Evolutionary conservation across 2,329 filamentous ascomycete genomes (phyloP), one percentile per base, ranked within the genome.

Genomic region (Colletotrichum sp.): DNA sequence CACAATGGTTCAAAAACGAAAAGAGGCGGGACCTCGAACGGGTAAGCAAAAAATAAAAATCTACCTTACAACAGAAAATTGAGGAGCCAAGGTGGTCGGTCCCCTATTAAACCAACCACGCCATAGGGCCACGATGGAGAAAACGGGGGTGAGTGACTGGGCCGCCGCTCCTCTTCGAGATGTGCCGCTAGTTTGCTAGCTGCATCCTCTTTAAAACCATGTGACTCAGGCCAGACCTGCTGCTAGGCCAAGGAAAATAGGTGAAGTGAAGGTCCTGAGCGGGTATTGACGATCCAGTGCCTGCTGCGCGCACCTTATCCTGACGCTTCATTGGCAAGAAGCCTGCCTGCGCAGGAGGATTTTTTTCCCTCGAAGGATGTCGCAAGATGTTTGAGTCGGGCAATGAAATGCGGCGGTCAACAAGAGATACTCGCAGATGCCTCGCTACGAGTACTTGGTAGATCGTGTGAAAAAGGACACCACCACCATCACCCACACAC

Each of bases 191-290:
- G 74, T 18, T 30, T 30, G 59, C 70, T 76, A 76, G 74, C 71
- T 74, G 74, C 74, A 76, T 74, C 74, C 70, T 69, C 70, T 68
- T 76, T 66, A 74, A 52, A 74, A 74, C 70, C 74, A 76, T 76
- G 74, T 76, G 74, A 76, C 74, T 74, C 70, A 60, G 59, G 69
- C 59, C 32, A 63, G 63, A 72, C 30, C 59, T 49, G 18, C 28
- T 36, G 26, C 59, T 64, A 49, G 36, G 64, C 70, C 44, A 21
- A 52, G 44, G 44, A 52, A 52, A 52, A n/a, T 6, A n/a, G 18
- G 39, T 49, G 39, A n/a, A 65, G 39, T 49, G 65, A 30, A 59
- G 30, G 34, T 75, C 68, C 68, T 71, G 30, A 32, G 72, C 72
- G 60, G 72, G 62, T 65, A 62, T 52, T 75, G 72, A 32, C 44